phyloP scores from a whole-genome alignment of 2,329 filamentous ascomycete genomes.

The Dactylellina haptotyla region DNA sequence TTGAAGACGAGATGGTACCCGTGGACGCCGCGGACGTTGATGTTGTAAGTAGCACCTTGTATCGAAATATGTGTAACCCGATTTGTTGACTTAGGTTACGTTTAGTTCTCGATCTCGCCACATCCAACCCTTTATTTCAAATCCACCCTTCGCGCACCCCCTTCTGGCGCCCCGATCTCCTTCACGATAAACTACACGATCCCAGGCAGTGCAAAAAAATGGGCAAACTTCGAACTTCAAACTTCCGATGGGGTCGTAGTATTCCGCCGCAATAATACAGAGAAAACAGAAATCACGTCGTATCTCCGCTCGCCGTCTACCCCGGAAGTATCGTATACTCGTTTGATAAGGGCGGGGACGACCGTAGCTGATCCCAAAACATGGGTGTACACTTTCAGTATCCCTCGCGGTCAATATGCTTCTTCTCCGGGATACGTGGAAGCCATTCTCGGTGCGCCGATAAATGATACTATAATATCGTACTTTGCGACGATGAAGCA shows the following conservation, averaged over 20 bases:
- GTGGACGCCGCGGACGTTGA: slow-evolving; percentile 3
- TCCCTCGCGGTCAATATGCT: slow-evolving; percentile 1
- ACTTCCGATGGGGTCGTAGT: slow-evolving; percentile 35
- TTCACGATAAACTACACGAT: slow-evolving; percentile 47
- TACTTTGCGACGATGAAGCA: slow-evolving; percentile 51
- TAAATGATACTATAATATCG: slow-evolving; percentile 12
- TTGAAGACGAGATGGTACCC: slow-evolving; percentile 4
- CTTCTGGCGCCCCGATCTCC: slow-evolving; percentile 11
- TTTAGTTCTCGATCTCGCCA: slow-evolving; percentile 20
- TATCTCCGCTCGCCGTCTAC: slow-evolving; percentile 6
- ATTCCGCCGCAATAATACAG: slow-evolving; percentile 19
- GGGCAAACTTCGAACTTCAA: slow-evolving; percentile 41
- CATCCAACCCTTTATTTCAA: slow-evolving; percentile 36
- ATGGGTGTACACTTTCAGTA: slow-evolving; percentile 40
- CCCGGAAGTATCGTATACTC: background rate
- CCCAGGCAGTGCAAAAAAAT: slow-evolving; percentile 24
- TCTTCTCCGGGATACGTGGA: slow-evolving; percentile 23
- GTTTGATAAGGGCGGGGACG: background rate
- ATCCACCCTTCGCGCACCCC: slow-evolving; percentile 6
- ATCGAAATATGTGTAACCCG: background rate
- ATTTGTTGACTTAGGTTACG: background rate
- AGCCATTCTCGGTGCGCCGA: slow-evolving; percentile 5
- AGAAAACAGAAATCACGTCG: background rate
- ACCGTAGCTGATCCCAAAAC: slow-evolving; percentile 12
- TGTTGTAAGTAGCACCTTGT: slow-evolving; percentile 28